Evolutionary conservation across 495 filamentous ascomycete species (phyloP).

Genomic region (Lophiotrema nucula): DNA sequence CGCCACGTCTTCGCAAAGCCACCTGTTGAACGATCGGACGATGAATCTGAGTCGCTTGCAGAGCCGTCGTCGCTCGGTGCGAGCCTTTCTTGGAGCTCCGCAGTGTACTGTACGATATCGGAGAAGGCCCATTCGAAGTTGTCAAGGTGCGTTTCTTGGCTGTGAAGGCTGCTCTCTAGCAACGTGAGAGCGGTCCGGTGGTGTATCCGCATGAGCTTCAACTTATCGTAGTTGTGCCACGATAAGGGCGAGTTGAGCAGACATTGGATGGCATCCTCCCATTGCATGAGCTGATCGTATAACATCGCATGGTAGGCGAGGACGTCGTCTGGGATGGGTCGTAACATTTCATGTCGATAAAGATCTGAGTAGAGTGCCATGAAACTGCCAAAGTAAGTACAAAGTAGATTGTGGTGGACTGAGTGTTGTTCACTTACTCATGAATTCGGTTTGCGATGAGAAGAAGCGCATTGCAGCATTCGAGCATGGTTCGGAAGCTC

Average conservation of each 20-base stretch:
- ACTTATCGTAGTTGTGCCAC: slow-evolving; percentile 9
- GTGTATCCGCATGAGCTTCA: slow-evolving; percentile 19
- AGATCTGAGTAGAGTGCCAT: neutral
- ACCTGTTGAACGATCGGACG: too few relatives aligned
- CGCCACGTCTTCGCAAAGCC: neutral
- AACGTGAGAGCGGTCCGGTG: slow-evolving; percentile 2
- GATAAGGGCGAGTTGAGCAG: neutral
- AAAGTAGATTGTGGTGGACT: neutral
- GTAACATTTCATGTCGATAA: slow-evolving; percentile 1
- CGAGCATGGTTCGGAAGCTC: slow-evolving; percentile 1
- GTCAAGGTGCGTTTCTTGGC: slow-evolving; percentile 13
- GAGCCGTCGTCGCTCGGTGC: neutral
- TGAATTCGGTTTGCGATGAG: slow-evolving; percentile 9
- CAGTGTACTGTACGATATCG: slow-evolving; percentile 18
- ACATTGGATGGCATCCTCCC: slow-evolving; percentile 13
- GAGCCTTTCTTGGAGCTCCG: slow-evolving; percentile 6
- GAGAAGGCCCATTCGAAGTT: slow-evolving; percentile 14
- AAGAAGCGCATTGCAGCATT: slow-evolving; percentile 11
- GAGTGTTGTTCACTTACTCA: neutral
- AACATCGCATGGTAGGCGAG: slow-evolving; percentile 8
- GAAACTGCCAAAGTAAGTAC: slow-evolving; percentile 6
- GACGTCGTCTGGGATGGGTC: slow-evolving; percentile 9
- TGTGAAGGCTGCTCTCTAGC: slow-evolving; percentile 10
- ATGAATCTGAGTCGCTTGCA: neutral
- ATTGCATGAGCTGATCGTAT: slow-evolving; percentile 10